These are phyloP conservation scores for Amphirosellinia nigrospora DNA, from an alignment of 495 filamentous ascomycete genomes.

Conservation along the genomic window DNA sequence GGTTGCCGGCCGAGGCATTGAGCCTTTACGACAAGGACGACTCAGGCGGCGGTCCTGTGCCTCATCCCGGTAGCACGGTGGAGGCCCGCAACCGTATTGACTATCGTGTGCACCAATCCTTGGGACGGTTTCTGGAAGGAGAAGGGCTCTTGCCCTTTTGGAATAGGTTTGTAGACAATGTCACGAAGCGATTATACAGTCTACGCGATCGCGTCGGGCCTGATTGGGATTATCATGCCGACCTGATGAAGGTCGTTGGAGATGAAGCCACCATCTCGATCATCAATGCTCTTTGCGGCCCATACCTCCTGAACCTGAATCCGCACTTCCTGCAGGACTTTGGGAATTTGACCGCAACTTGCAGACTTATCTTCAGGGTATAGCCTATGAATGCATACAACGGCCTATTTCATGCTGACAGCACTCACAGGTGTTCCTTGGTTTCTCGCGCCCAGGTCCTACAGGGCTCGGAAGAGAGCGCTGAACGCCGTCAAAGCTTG, in stretches of 20 bases:
- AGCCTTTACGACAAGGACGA: constrained; percentile 35
- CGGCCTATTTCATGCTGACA: constrained; percentile 7
- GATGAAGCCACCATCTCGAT: constrained; percentile 35
- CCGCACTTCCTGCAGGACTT: constrained; percentile 38
- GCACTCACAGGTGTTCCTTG: constrained; percentile 29
- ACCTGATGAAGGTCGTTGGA: constrained; percentile 37
- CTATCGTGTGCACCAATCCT: constrained; percentile 31
- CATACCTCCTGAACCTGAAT: constrained; percentile 34
- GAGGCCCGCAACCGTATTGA: constrained; percentile 37
- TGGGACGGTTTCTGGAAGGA: constrained; percentile 32
- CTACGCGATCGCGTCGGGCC: constrained; percentile 24
- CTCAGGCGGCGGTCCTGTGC: constrained; percentile 35
- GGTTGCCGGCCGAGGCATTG: constrained; percentile 29
- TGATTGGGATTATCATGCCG: constrained; percentile 30
- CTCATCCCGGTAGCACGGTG: constrained; percentile 30
- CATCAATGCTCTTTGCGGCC: constrained; percentile 40
- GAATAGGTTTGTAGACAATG: constrained; percentile 29
- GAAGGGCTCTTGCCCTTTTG: constrained; percentile 33
- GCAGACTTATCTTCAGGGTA: constrained; percentile 39
- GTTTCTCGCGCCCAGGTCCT: constrained; percentile 37
- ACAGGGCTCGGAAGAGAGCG: constrained; percentile 32
- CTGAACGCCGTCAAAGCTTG: constrained; percentile 35
- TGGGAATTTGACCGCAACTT: constrained; percentile 41
- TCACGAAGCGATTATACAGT: constrained; percentile 28
- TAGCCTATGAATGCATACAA: neutral